Base-by-base conservation (phyloP, 2,329 filamentous ascomycete species). In the Orbilia ellipsospora region DNA sequence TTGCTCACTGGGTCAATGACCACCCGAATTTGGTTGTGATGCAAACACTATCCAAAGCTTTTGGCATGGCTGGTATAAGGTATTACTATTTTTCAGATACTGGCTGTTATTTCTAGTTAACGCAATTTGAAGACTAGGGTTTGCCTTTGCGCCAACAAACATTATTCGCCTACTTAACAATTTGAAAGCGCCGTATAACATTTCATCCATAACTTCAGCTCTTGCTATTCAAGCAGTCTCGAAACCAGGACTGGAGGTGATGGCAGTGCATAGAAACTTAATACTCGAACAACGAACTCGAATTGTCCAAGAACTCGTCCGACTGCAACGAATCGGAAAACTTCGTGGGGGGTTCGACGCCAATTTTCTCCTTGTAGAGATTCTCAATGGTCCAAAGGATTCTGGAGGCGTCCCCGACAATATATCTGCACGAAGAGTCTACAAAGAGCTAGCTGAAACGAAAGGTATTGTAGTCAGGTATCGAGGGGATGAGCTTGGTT, bases 11-110 rank as follows among this genome's bases (percentile, higher is more conserved):
- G 90, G 94, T 96, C 0, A 86, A 88, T 42, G 93, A 97, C 80
- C 96, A 92, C 88, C 94, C 94, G 60, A 99, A 99, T 82, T 86
- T 99, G 26, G 93, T 97, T 16, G 94, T 99, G 69, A 93, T 98
- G 92, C 95, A 99, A 85, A 99, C 95, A 0, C 87, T 98, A n/a
- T 96, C 92, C 80, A 99, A 99, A 83, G 95, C 93, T 0, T 99
- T 99, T 81, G 95, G 95, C 28, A 88, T 99, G 80, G 95, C 95
- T 2, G 95, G 94, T 60, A 97, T 99, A 81, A 87, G 95, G 68
- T 77, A 69, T 31, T 59, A 13, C 4, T n/a, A 20, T 26, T 15
- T 51, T 4, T 2, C 18, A 54, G 44, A 48, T 48, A n/a, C 2
- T 44, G 44, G 6, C 13, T 6, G 16, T 48, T n/a, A n/a, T 18